These are phyloP conservation scores for Periconia sp. DNA, from an alignment of 2,329 filamentous ascomycete species.

Conservation along the genomic window DNA sequence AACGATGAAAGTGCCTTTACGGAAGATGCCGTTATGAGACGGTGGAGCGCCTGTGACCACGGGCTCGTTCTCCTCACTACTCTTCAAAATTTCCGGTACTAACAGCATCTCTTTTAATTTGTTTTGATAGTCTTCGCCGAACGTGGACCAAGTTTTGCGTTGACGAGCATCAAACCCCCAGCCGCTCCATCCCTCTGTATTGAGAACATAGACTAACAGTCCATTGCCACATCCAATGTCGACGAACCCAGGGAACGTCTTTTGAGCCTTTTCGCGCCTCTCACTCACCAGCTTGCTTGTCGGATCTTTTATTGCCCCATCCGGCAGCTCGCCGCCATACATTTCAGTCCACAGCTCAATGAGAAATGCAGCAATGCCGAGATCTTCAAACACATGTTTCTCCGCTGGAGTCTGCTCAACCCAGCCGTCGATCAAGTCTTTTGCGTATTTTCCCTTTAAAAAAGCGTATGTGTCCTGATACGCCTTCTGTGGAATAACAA, in stretches of 20 bases:
- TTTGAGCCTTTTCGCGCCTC: conserved; percentile 15
- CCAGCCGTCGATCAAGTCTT: conserved; percentile 74
- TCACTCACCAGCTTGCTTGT: not conserved
- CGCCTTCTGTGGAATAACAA: conserved; percentile 74
- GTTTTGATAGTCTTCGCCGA: conserved; percentile 58
- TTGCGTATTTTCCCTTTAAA: conserved; percentile 81
- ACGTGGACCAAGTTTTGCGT: conserved; percentile 83
- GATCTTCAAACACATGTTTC: conserved; percentile 95
- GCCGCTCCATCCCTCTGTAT: conserved; percentile 79
- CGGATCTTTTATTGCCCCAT: conserved; percentile 6
- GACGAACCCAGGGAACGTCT: conserved; percentile 82
- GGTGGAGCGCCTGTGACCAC: conserved; percentile 9
- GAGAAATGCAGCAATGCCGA: conserved; percentile 88
- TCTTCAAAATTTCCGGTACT: conserved; percentile 59
- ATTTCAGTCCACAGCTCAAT: conserved; percentile 90
- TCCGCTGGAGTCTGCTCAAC: conserved; percentile 83
- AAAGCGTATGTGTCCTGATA: conserved; percentile 83
- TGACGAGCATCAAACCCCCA: conserved; percentile 92
- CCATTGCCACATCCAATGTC: conserved; percentile 98
- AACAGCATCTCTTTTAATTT: conserved; percentile 66
- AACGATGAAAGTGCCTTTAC: conserved; percentile 82
- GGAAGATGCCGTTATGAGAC: conserved; percentile 69
- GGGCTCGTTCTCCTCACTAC: not conserved
- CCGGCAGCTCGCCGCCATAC: conserved; percentile 59
- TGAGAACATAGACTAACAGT: conserved; percentile 81